phyloP scores from a whole-genome alignment of 1,139 yeast species.

The Taphrina pruni region DNA sequence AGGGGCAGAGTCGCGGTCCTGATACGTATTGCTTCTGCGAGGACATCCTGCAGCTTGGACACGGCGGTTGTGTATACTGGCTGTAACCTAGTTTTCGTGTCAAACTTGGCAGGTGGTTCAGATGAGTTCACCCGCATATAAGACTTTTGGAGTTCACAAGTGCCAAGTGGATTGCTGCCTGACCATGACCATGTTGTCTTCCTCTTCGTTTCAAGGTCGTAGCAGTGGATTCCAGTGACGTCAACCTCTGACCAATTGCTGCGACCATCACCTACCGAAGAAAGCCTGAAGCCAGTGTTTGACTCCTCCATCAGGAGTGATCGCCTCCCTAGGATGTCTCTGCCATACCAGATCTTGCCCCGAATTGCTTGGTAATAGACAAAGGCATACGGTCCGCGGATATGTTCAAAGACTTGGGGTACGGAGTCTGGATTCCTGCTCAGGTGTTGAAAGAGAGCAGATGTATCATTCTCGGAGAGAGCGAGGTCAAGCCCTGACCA shows the following conservation, averaged over 20 bases:
- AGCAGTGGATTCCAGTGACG: slow-evolving; percentile 49
- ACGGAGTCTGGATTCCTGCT: slow-evolving; percentile 49
- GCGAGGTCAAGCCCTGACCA: slow-evolving; percentile 17
- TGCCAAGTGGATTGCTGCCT: neutral
- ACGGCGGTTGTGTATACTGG: neutral
- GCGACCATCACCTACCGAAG: slow-evolving; percentile 48
- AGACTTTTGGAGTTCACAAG: slow-evolving; percentile 1
- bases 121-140: slow-evolving; percentile 2
- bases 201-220: slow-evolving; percentile 44
- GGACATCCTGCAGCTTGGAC: slow-evolving; percentile 21
- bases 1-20: slow-evolving; percentile 44
- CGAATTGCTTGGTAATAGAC: slow-evolving; percentile 58
- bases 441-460: slow-evolving; percentile 53
- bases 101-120: neutral
- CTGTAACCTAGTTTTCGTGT: neutral
- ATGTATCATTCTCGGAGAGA: slow-evolving; percentile 58
- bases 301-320: slow-evolving; percentile 62
- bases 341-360: slow-evolving; percentile 69
- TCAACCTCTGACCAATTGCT: slow-evolving; percentile 49
- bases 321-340: slow-evolving; percentile 82
- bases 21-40: slow-evolving; percentile 41
- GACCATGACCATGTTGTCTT: slow-evolving; percentile 9
- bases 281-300: slow-evolving; percentile 50
- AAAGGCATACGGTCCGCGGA: slow-evolving; percentile 84
- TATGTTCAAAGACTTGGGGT: slow-evolving; percentile 51